Base-by-base conservation (phyloP, 768 basidiomycete genomes). In the Lanmaoa pseudosensibilis region DNA sequence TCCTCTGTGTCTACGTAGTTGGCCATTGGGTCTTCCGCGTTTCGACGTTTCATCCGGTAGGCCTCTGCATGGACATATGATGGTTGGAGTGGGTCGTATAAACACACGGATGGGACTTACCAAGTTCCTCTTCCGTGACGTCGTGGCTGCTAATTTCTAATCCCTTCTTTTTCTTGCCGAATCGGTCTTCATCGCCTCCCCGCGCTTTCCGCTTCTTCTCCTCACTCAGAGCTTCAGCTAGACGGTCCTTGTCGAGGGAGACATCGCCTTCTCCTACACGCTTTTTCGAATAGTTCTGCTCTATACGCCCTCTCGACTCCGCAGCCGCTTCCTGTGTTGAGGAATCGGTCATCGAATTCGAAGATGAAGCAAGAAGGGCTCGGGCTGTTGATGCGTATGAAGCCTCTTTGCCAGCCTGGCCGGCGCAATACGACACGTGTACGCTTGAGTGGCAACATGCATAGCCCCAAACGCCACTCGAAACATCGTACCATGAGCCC, bases 401-500 rank as follows among this genome's bases (percentile, higher is more conserved):
- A 19, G 93, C 92, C 59, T 84, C 82, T 58, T 89, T 95, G 57
- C 92, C 94, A 30, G 87, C 91, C 69, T 83, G 69, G 4, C 95
- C 95, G 52, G 94, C 86, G 69, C 95, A 98, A 69, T 98, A 98
- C 18, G 95, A 95, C 48, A 90, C 75, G 65, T 93, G 88, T 30
- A 93, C 77, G 44, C 68, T 79, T 11, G 94, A 94, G 67, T 97
- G 95, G 67, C 97, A 99, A 72, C 97, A 99, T 27, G 84, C 88
- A 71, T 88, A 99, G 37, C 97, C 97, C 97, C 97, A 99, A 56
- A 77, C 68, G 15, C 86, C 83, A 3, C 81, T 79, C 13, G 82
- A 75, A 16, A 76, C 58, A 61, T 91, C 86, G 70, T 91, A 98
- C 86, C 87, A 98, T 43, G 97, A 99, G 44, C 97, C 97, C 97